These are phyloP conservation scores for Capsella rubella DNA, from an alignment of 441 rosid genomes.

Conservation along the genomic window DNA sequence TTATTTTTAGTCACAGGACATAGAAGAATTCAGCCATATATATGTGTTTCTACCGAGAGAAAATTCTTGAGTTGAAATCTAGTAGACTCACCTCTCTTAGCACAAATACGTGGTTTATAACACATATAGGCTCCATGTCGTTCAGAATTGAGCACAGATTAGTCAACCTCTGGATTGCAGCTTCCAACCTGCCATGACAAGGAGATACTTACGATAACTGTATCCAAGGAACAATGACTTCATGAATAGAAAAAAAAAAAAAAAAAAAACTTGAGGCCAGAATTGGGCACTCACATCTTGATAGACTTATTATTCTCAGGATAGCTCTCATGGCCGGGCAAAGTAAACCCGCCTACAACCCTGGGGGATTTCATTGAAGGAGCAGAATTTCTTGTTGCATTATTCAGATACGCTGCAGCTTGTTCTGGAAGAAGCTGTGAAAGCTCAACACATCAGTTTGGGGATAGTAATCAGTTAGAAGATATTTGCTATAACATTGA, in stretches of 20 bases:
- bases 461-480: conserved; percentile 31
- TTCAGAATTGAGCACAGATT: conserved; percentile 93
- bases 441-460: conserved; percentile 44
- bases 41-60: conserved; percentile 2
- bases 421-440: conserved; percentile 99
- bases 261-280: conserved; percentile 8
- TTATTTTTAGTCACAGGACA: neutral
- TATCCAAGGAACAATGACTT: conserved; percentile 5
- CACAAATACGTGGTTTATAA: conserved; percentile 95
- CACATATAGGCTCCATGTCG: conserved; percentile 99
- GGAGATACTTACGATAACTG: conserved; percentile 27
- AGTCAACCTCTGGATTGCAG: conserved; percentile 99
- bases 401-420: conserved; percentile 89
- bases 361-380: conserved; percentile 86
- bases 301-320: conserved; percentile 91
- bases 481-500: conserved; percentile 33
- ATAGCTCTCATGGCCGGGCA: conserved; percentile 99
- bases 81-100: conserved; percentile 86
- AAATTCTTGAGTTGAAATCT: conserved; percentile 21
- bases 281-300: conserved; percentile 70
- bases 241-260: conserved; percentile 27
- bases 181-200: conserved; percentile 88
- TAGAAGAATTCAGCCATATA: conserved; percentile 6
- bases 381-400: conserved; percentile 65
- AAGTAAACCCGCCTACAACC: conserved; percentile 69